These are phyloP conservation scores for Spathaspora passalidarum DNA, from an alignment of 805 yeast genomes.

Conservation along the genomic window DNA sequence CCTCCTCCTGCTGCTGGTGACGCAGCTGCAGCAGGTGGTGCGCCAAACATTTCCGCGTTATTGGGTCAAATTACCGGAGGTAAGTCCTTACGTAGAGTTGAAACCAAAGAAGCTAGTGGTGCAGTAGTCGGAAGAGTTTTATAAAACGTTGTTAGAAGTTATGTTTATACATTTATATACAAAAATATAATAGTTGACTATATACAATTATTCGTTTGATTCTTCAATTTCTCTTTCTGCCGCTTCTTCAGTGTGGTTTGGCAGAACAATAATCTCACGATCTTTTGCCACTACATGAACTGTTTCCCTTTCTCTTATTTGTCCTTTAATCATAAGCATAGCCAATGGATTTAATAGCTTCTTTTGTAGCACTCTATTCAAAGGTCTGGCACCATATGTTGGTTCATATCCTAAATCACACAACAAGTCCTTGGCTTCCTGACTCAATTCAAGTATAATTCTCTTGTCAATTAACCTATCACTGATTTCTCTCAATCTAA, in stretches of 20 bases:
- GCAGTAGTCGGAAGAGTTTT: constrained; percentile 50
- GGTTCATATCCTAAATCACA: constrained; percentile 88
- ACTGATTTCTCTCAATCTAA: constrained; percentile 77
- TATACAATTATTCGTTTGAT: constrained; percentile 2
- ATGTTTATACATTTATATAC: background rate
- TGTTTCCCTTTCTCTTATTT: constrained; percentile 45
- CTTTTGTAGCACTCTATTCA: constrained; percentile 86
- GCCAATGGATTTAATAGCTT: constrained; percentile 88
- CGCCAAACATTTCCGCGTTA: constrained; percentile 45
- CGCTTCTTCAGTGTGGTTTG: constrained; percentile 27
- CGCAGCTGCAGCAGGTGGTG: constrained; percentile 25
- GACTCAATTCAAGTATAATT: constrained; percentile 54
- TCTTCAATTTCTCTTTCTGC: constrained; percentile 2
- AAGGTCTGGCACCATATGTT: constrained; percentile 92
- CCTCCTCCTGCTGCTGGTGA: constrained; percentile 22
- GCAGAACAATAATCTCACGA: constrained; percentile 23
- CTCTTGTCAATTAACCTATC: constrained; percentile 77
- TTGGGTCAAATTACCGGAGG: constrained; percentile 60
- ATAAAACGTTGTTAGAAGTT: constrained; percentile 7
- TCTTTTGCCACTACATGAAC: constrained; percentile 26
- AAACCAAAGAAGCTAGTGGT: constrained; percentile 44
- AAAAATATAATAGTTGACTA: background rate
- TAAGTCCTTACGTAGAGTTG: constrained; percentile 47
- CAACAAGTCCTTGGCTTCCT: constrained; percentile 72
- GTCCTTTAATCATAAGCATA: constrained; percentile 72